phyloP scores from a whole-genome alignment of 805 yeast species.

The Metschnikowia kunwiensis region DNA sequence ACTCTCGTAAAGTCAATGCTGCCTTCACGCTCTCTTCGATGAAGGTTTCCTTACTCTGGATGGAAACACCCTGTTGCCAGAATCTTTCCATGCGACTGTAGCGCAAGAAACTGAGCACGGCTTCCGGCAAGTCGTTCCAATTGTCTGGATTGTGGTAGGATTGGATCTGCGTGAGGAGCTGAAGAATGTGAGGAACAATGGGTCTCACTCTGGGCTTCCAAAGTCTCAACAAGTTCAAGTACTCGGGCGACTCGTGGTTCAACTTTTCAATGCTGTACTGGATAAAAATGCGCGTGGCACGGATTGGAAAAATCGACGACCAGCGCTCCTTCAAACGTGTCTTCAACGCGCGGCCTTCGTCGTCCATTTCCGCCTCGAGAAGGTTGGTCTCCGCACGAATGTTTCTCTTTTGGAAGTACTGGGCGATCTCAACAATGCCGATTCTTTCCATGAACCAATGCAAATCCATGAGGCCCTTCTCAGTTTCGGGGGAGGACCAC shows the following conservation, averaged over 20 bases:
- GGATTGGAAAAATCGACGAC: constrained; percentile 90
- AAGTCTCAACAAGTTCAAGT: constrained; percentile 60
- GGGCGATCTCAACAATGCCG: constrained; percentile 91
- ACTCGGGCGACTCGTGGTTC: constrained; percentile 74
- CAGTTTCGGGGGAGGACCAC: constrained; percentile 91
- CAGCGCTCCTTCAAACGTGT: constrained; percentile 82
- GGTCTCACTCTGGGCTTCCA: constrained; percentile 96
- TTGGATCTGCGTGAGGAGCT: constrained; percentile 83
- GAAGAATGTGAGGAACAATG: constrained; percentile 85
- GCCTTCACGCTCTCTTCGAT: constrained; percentile 93
- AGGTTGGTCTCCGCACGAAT: constrained; percentile 76
- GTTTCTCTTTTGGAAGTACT: constrained; percentile 79
- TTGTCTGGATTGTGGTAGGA: constrained; percentile 92
- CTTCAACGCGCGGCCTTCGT: constrained; percentile 73
- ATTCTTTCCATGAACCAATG: constrained; percentile 98
- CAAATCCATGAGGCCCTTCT: constrained; percentile 81
- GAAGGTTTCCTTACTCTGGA: constrained; percentile 89
- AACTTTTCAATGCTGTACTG: constrained; percentile 94
- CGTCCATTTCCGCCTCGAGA: constrained; percentile 82
- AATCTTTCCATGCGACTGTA: constrained; percentile 89
- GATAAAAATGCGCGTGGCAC: constrained; percentile 91
- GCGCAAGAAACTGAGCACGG: constrained; percentile 88
- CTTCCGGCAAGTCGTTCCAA: constrained; percentile 83
- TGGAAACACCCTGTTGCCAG: constrained; percentile 98
- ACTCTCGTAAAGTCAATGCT: constrained; percentile 88